These are phyloP conservation scores for Golubevia sp. DNA, from an alignment of 1,284 basidiomycete genomes.

Conservation along the genomic window DNA sequence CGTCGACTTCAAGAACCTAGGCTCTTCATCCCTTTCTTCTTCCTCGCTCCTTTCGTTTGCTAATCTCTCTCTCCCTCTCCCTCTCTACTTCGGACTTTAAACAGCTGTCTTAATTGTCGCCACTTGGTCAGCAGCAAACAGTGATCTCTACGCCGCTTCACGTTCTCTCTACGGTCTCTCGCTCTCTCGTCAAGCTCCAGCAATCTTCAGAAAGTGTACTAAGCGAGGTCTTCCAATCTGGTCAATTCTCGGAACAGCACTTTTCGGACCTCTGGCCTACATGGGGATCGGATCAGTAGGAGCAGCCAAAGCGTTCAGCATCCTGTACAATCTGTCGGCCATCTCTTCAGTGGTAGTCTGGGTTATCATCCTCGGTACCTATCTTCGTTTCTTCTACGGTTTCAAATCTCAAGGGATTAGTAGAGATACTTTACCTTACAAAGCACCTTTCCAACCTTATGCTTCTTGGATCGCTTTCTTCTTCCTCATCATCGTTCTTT, in stretches of 20 bases:
- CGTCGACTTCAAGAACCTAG: too few species aligned
- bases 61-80: too few species aligned
- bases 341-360: neutral
- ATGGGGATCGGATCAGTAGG: conserved; percentile 64
- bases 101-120: too few species aligned
- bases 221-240: conserved; percentile 74
- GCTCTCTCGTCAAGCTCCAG: conserved; percentile 52
- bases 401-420: neutral
- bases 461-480: neutral
- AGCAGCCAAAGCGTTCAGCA: neutral
- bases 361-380: neutral
- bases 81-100: too few species aligned
- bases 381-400: neutral
- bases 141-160: conserved; percentile 77
- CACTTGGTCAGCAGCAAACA: conserved; percentile 66
- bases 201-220: conserved; percentile 69
- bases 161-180: conserved; percentile 65
- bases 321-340: neutral
- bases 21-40: too few species aligned
- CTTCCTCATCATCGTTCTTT: neutral
- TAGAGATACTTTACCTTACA: neutral
- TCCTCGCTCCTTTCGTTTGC: too few species aligned
- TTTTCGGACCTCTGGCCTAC: conserved; percentile 67
- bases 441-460: neutral
- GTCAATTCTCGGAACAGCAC: conserved; percentile 66